Percentiles rank a stretch among this genome's conserved stretches.
Conservation (phyloP, 2,329 filamentous ascomycete genomes). For the Neurospora crassa region DNA sequence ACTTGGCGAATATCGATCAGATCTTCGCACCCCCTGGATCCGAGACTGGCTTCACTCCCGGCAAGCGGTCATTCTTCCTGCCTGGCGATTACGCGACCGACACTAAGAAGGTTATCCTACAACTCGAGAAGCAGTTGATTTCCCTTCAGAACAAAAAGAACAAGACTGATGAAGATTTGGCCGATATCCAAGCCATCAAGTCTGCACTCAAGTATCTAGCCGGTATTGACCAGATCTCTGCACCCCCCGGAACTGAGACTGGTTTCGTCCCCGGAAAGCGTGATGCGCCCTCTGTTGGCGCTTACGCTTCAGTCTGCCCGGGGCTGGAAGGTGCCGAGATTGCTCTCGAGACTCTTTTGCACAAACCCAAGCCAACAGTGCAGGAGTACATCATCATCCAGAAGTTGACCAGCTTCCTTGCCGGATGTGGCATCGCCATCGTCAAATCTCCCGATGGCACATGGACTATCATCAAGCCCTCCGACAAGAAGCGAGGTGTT, state of each 20-base stretch:
- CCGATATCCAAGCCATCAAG: slow-evolving; percentile 15
- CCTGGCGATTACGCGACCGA: slow-evolving; percentile 13
- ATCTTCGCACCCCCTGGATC: slow-evolving; percentile 7
- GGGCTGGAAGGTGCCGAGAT: slow-evolving; percentile 63
- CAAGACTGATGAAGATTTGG: slow-evolving; percentile 13
- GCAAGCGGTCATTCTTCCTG: slow-evolving; percentile 11
- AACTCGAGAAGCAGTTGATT: slow-evolving; percentile 12
- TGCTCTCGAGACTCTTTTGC: slow-evolving; percentile 14
- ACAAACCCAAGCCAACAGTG: slow-evolving; percentile 8
- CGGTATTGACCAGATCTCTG: slow-evolving; percentile 13
- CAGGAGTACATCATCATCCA: slow-evolving; percentile 13
- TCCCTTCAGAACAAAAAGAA: slow-evolving; percentile 17
- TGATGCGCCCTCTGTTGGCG: slow-evolving; percentile 7
- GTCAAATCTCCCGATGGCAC: slow-evolving; percentile 25
- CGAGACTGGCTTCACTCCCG: slow-evolving; percentile 4
- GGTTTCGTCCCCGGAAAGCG: slow-evolving; percentile 19
- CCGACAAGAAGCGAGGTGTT: slow-evolving; percentile 16
- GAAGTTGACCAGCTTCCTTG: slow-evolving; percentile 18
- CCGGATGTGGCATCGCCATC: slow-evolving; percentile 27
- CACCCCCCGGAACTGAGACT: slow-evolving; percentile 12
- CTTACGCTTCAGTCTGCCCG: slow-evolving; percentile 48
- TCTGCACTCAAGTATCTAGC: slow-evolving; percentile 13
- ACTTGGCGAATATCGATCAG: slow-evolving; percentile 9
- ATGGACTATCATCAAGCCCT: slow-evolving; percentile 23
- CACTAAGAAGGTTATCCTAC: slow-evolving; percentile 14